Evolutionary conservation across 805 yeast species (phyloP).

Genomic region (Lipomyces chichibuensis): DNA sequence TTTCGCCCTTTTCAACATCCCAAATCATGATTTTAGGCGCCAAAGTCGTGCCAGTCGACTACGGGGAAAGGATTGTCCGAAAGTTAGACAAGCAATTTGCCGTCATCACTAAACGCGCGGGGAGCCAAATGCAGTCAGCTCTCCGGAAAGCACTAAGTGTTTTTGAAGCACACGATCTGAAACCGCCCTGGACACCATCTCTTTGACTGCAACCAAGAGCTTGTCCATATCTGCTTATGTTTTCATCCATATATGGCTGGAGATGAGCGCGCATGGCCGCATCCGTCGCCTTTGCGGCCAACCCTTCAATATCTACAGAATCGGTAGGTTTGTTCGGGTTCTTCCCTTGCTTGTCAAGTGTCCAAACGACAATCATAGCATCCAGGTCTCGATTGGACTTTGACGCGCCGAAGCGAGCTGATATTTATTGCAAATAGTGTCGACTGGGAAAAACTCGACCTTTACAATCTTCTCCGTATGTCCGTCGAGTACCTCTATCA

Average conservation of each 20-base stretch:
- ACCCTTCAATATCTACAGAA: background rate
- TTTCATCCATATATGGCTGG: background rate
- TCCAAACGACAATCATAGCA: conserved; percentile 5
- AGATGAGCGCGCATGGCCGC: background rate
- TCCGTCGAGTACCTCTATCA: background rate
- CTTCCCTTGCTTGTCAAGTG: background rate
- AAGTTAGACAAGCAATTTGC: background rate
- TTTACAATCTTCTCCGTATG: background rate
- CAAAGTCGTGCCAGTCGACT: too few relatives aligned
- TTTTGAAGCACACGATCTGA: background rate
- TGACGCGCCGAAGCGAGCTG: background rate
- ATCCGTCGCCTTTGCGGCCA: background rate
- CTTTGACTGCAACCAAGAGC: background rate
- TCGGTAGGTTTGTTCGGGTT: background rate
- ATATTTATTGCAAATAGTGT: background rate
- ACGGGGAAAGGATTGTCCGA: background rate
- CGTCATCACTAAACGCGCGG: background rate
- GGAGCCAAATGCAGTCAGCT: background rate
- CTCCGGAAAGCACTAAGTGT: background rate
- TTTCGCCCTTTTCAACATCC: background rate
- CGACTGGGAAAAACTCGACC: conserved; percentile 1
- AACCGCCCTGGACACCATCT: background rate
- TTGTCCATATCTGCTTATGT: background rate
- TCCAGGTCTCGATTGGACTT: background rate
- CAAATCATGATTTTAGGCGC: background rate